Base-by-base conservation (phyloP, 768 basidiomycete species). In the Naganishia vishniacii region DNA sequence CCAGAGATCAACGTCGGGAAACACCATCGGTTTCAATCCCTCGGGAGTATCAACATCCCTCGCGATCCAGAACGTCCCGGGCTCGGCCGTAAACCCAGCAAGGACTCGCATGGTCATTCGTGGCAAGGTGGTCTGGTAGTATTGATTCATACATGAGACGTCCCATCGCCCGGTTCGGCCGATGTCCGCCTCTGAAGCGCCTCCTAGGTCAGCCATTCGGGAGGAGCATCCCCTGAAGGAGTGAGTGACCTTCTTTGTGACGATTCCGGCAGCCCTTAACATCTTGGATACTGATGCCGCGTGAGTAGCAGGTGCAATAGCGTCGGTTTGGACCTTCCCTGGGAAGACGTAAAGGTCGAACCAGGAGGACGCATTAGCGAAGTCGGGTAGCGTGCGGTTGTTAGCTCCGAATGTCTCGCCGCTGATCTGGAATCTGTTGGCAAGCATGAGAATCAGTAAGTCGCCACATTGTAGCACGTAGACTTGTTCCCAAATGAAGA, bases 231-330 rank as follows among this genome's bases (percentile, higher is more conserved):
- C 48, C 25, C 48, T 49, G 48, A 49, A 49, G 6, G 48, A 26
- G 48, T 49, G 48, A 28, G 48, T 29, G 25, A 49, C 48, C 48
- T 49, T 49, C 29, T 49, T 49, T 8, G 29, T 49, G 28, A 49
- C 48, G 28, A 49, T 49, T 11, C 29, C 48, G 2, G 48, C 48
- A 11, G 28, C 48, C 9, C 9, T 31, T 2, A 49, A 29, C 26
- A 49, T 49, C 28, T 31, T 49, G 7, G 48, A 3, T 2, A 32
- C 48, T 49, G 48, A 49, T 6, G 48, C 48, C 15, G 48, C 25
- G 16, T 31, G 48, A 20, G 48, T 31, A 5, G 48, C 48, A 29
- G 48, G 28, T 20, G 15, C 28, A 15, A 49, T 49, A 5, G 48
- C 28, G 16, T 28, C 31, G 9, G 26, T 31, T 20, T 49, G 48